Base-by-base conservation (phyloP, 139 green algal genomes). In the Coccomyxa sp. region DNA sequence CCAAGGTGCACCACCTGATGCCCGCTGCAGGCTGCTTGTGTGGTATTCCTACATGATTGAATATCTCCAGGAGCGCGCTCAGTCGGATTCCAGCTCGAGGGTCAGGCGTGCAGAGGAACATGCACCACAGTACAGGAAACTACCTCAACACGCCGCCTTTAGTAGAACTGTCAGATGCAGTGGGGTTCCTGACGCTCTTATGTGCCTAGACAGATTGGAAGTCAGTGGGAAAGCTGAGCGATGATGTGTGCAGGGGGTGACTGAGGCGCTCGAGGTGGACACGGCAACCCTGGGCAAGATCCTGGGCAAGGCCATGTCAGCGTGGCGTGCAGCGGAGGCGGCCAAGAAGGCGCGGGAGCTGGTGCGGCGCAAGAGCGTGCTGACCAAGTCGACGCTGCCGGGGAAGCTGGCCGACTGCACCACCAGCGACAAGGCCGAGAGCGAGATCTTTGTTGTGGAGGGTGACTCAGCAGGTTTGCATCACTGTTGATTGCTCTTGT, bases 401-500 rank as follows among this genome's bases (percentile, higher is more conserved):
- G 96, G 96, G 39, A 99, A 99, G 89, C 92, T 99, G 71, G 92
- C 95, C 0, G 96, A 99, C 88, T 99, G 96, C 90, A 90, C 88
- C 6, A 82, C 75, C 39, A 82, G 44, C 37, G 78, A 88, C 77
- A 74, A 35, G 36, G 86, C 85, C 22, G 82, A 82, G 36, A 87
- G 78, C 0, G 96, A 99, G 86, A 95, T 99, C 22, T 99, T 99
- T 85, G 81, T 99, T 0, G 96, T 99, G 41, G 96, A 99, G 85
- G 96, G 96, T 1, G 96, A 99, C 89, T 97, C 91, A 37, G 93
- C 93, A 55, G 83, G 83, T 88, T 14, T 33, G 68, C 69, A 27
- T 24, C n/a, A n/a, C n/a, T n/a, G n/a, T n/a, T n/a, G n/a, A n/a
- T n/a, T n/a, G n/a, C n/a, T n/a, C n/a, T n/a, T n/a, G n/a, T n/a